Evolutionary conservation across 2,329 filamentous ascomycete species (phyloP), one percentile per base, ranked within the genome.

Genomic region (Neoascochyta sp.): DNA sequence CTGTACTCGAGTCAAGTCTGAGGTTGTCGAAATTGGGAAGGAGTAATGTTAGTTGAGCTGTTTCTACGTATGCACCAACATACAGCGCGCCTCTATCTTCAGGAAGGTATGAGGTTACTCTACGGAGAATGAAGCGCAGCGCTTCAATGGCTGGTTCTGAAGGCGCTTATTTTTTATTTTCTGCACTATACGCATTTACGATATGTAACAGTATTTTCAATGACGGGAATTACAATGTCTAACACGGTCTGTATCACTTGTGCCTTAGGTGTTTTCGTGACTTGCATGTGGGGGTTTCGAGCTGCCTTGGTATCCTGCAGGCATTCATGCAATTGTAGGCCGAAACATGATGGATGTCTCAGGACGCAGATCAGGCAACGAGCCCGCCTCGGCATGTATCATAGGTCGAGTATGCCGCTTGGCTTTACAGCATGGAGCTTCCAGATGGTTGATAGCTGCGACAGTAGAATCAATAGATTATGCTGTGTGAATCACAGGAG

Each of bases 61-160:
- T 10, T 39, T 49, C 39, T 46, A 48, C 36, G 37, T 47, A 28
- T 40, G 44, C 31, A 39, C 44, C 36, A 34, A 47, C 41, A 57
- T 57, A 54, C 46, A 54, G 27, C 44, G 29, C 28, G 32, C 34
- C 37, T 47, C 40, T 39, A 34, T 52, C 46, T 45, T 47, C 40
- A 32, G 47, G 46, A 37, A 47, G 46, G 50, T 24, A 33, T 35
- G 36, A 41, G 32, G 40, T 34, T 28, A 47, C 52, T 58, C 47
- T 52, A 54, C 47, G 51, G 49, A 55, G 51, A 27, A 52, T 52
- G 52, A 49, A 54, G 51, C 51, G 39, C 33, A 50, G 48, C 42
- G 47, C 51, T 58, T 59, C 51, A 46, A 50, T 52, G 49, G 52
- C 53, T 54, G 50, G 52, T 43, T 53, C 48, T 54, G 32, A 50